Percentiles rank a stretch among this genome's conserved stretches.
Evolutionary conservation across 2,329 filamentous ascomycete genomes (phyloP).

Genomic region (Blumeria graminis): DNA sequence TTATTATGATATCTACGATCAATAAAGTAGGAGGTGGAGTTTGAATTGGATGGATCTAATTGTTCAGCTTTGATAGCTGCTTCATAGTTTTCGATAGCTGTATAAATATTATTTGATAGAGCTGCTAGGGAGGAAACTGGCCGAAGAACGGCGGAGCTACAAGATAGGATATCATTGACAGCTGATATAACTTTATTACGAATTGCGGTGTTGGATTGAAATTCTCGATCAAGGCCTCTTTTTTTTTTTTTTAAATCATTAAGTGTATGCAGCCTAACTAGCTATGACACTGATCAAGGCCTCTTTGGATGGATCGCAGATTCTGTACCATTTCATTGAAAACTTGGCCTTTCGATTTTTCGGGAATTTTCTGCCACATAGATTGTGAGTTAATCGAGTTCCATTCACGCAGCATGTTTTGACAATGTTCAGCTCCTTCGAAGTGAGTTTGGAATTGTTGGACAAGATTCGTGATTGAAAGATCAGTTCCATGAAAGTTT

Average conservation of each 20-base stretch:
- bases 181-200: constrained; percentile 1
- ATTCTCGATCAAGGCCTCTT: constrained; percentile 1
- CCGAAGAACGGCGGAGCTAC: not conserved
- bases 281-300: no score
- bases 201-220: not conserved
- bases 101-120: not conserved
- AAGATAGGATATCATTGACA: not conserved
- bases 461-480: not conserved
- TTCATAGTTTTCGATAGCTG: not conserved
- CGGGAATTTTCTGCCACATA: not conserved
- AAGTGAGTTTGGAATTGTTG: not conserved
- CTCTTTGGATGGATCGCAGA: not conserved
- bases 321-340: not conserved
- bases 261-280: no score
- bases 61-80: not conserved
- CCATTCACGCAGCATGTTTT: not conserved
- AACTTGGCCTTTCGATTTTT: not conserved
- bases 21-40: not conserved
- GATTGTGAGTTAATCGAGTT: not conserved
- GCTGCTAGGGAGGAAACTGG: not conserved
- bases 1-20: not conserved
- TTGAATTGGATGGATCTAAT: not conserved
- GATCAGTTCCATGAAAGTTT: not conserved
- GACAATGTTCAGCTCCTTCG: not conserved
- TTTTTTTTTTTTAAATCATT: no score